These are phyloP conservation scores for Lachnellula occidentalis DNA, from an alignment of 2,329 filamentous ascomycete genomes.

Conservation along the genomic window DNA sequence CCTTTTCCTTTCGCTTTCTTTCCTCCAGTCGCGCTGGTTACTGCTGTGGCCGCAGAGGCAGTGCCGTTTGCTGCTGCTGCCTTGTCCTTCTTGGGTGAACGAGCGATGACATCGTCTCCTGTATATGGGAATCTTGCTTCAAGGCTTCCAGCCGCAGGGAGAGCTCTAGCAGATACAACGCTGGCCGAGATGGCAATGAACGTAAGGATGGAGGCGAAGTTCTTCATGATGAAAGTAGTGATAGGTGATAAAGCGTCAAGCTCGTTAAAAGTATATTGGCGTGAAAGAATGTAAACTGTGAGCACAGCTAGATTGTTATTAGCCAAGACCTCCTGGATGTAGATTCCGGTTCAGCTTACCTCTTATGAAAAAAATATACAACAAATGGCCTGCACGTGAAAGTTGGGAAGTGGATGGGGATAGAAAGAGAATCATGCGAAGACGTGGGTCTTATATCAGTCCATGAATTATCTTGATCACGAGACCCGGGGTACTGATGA, in stretches of 20 bases:
- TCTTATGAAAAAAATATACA: conserved; percentile 21
- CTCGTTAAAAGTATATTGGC: conserved; percentile 15
- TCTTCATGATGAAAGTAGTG: conserved; percentile 35
- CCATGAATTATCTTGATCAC: conserved; percentile 5
- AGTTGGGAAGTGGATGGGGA: conserved; percentile 17
- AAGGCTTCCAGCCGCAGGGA: conserved; percentile 17
- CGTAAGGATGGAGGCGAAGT: conserved; percentile 34
- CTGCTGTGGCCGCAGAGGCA: not conserved
- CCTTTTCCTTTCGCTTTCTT: conserved; percentile 17
- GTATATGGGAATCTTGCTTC: conserved; percentile 20
- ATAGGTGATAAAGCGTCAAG: conserved; percentile 19
- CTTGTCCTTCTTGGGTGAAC: not conserved
- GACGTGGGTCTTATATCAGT: conserved; percentile 17
- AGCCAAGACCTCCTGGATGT: conserved; percentile 8
- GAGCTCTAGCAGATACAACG: conserved; percentile 29
- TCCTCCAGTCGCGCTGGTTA: conserved; percentile 1
- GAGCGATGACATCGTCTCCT: conserved; percentile 3
- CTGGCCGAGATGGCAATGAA: conserved; percentile 34
- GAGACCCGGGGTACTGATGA: conserved; percentile 6
- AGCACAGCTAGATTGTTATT: conserved; percentile 26
- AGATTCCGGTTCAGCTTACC: conserved; percentile 11
- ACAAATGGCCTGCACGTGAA: conserved; percentile 24
- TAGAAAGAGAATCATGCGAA: conserved; percentile 7
- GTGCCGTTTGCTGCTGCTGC: not conserved
- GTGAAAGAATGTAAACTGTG: conserved; percentile 20